Percentiles rank a stretch among this genome's conserved stretches.
phyloP scores from a whole-genome alignment of 257 asterid genomes.

The Parsonsia alboflavescens region DNA sequence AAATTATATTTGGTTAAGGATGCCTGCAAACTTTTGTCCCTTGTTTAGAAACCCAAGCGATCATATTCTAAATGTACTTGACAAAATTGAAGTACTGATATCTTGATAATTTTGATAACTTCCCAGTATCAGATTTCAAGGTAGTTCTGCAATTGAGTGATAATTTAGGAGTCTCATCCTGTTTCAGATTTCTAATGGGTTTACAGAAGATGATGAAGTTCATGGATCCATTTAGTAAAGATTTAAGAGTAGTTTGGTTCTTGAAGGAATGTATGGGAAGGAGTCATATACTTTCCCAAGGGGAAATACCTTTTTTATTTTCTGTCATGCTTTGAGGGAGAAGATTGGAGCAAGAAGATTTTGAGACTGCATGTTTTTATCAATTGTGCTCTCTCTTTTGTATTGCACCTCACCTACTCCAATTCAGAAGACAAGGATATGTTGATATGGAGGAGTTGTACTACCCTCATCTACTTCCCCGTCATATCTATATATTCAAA shows the following conservation, averaged over 20 bases:
- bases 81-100: not conserved
- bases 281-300: not conserved
- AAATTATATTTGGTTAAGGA: not conserved
- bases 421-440: not conserved
- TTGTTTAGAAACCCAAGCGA: not conserved
- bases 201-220: not conserved
- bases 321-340: not conserved
- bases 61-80: not conserved
- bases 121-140: not conserved
- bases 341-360: not conserved
- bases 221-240: not conserved
- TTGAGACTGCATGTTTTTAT: not conserved
- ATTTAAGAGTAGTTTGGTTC: not conserved
- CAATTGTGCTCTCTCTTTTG: not conserved
- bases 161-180: not conserved
- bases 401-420: not conserved
- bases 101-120: not conserved
- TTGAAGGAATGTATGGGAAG: not conserved
- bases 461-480: not conserved
- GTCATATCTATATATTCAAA: not conserved
- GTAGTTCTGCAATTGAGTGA: not conserved
- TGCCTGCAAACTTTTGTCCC: not conserved
- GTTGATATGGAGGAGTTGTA: not conserved
- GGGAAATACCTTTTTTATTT: not conserved
- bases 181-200: not conserved